A percentile compares a stretch with the other conserved stretches of the same genome.
Conservation (phyloP, 768 basidiomycete genomes). For the Roridomyces roridus region DNA sequence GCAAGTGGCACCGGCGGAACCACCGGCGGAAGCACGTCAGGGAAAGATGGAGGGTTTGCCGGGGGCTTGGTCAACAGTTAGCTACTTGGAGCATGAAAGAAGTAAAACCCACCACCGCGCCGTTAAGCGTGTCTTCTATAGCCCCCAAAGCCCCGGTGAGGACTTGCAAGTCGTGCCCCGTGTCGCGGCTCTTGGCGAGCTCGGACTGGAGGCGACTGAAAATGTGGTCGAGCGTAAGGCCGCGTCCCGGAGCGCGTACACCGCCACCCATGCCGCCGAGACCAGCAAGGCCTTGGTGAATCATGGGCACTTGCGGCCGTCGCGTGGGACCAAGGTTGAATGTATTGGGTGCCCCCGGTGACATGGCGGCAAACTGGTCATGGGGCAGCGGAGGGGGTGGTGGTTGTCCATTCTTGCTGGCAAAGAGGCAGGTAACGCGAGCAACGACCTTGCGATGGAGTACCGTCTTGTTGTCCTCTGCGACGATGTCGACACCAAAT, state of each 20-base stretch:
- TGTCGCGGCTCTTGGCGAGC: conserved; percentile 93
- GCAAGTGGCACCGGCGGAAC: conserved; percentile 45
- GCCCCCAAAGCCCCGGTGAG: conserved; percentile 82
- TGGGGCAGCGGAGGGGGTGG: conserved; percentile 16
- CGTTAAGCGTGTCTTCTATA: conserved; percentile 91
- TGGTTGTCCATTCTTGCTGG: conserved; percentile 39
- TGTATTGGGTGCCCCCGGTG: background rate
- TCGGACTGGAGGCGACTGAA: conserved; percentile 88
- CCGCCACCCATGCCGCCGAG: conserved; percentile 81
- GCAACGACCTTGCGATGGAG: conserved; percentile 99
- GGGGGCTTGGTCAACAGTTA: conserved; percentile 50
- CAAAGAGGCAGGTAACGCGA: conserved; percentile 87
- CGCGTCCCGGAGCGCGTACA: conserved; percentile 75
- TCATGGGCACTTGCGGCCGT: conserved; percentile 52
- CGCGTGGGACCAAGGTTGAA: conserved; percentile 43
- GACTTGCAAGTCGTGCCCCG: conserved; percentile 81
- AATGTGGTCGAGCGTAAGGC: conserved; percentile 91
- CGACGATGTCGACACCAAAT: conserved; percentile 99
- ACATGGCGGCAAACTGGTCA: conserved; percentile 21
- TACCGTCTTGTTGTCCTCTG: conserved; percentile 97
- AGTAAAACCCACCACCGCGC: conserved; percentile 65
- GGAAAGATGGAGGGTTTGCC: conserved; percentile 59
- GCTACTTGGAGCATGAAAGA: background rate
- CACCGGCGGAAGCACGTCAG: conserved; percentile 71
- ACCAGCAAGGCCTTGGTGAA: conserved; percentile 65